Evolutionary conservation across 768 basidiomycete genomes (phyloP).

Genomic region (Multifurca ochricompacta): DNA sequence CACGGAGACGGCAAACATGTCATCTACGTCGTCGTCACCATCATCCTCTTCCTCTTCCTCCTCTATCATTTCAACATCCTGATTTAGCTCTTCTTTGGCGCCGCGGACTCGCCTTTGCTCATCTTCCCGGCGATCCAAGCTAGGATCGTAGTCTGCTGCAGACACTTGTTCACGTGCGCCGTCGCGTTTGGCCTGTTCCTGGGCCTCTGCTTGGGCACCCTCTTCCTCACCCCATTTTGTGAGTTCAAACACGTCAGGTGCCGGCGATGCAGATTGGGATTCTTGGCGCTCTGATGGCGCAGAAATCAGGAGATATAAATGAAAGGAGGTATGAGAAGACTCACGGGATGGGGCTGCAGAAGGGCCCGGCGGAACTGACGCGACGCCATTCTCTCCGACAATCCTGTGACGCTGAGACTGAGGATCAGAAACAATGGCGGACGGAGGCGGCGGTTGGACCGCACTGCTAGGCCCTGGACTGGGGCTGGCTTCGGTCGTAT

Average conservation of each 20-base stretch:
- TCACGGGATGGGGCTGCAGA: neutral
- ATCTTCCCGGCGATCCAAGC: constrained; percentile 75
- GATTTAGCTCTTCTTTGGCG: constrained; percentile 31
- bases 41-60: constrained; percentile 65
- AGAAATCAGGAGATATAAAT: neutral
- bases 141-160: constrained; percentile 90
- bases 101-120: constrained; percentile 60
- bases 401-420: constrained; percentile 47
- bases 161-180: constrained; percentile 60
- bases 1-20: constrained; percentile 80
- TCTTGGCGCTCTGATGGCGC: constrained; percentile 25
- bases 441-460: constrained; percentile 59
- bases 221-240: constrained; percentile 56
- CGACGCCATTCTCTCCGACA: constrained; percentile 25
- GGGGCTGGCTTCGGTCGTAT: constrained; percentile 33
- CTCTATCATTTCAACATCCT: constrained; percentile 43
- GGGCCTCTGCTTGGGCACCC: constrained; percentile 38
- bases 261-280: constrained; percentile 52
- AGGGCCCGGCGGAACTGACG: neutral
- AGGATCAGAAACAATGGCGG: constrained; percentile 55
- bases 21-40: constrained; percentile 76
- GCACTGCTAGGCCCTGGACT: constrained; percentile 66
- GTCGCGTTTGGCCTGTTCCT: constrained; percentile 37
- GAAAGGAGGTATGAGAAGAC: neutral
- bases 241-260: constrained; percentile 54